Conservation (phyloP, 257 asterid genomes). For the Solanum tarijense region DNA sequence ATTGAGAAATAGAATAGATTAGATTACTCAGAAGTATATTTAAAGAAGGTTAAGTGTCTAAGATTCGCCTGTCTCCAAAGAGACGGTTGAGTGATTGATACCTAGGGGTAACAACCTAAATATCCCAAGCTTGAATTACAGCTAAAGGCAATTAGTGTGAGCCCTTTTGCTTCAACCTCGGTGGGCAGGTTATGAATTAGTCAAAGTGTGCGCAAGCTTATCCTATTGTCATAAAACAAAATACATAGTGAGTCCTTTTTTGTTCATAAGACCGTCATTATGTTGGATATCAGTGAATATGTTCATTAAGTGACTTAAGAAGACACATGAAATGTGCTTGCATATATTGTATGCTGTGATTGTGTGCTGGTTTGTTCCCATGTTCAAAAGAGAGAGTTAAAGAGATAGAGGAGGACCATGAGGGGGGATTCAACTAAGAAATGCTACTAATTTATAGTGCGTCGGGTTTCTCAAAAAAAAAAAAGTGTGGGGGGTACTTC, state of each 20-base stretch:
- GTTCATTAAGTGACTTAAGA: neutral
- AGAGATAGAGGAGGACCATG: neutral
- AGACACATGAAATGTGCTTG: neutral
- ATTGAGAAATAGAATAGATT: neutral
- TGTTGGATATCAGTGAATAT: neutral
- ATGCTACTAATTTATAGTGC: neutral
- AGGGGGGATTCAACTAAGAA: neutral
- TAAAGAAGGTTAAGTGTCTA: neutral
- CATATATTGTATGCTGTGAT: neutral
- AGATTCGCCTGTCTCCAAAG: neutral
- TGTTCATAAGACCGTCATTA: neutral
- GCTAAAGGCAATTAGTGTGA: neutral
- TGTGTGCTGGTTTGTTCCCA: neutral
- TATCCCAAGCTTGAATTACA: neutral
- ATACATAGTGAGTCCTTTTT: neutral
- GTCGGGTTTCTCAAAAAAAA: neutral
- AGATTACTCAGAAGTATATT: neutral
- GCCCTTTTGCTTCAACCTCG: neutral
- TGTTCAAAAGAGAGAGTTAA: neutral
- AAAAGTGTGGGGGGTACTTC: neutral
- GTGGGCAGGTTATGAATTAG: neutral
- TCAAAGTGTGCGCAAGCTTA: neutral
- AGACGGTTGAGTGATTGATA: neutral
- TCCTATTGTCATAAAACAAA: neutral
- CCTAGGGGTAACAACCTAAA: neutral